Conservation (phyloP, 2,329 filamentous ascomycete genomes). For the Didymella lethalis region DNA sequence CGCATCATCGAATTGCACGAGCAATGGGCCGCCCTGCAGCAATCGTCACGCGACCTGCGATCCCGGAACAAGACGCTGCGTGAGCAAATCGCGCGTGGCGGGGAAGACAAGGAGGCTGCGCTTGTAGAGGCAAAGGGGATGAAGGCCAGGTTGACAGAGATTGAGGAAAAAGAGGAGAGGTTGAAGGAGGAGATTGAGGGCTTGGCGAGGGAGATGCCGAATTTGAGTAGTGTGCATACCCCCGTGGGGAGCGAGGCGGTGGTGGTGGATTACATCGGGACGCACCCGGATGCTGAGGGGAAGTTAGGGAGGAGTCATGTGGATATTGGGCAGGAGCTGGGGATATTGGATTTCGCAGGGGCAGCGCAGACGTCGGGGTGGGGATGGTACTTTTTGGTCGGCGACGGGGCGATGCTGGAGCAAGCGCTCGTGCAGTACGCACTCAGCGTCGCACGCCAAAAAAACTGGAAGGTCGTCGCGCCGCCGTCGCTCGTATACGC, state of each 20-base stretch:
- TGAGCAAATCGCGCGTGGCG: slow-evolving; percentile 58
- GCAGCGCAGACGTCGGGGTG: slow-evolving; percentile 86
- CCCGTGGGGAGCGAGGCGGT: slow-evolving; percentile 72
- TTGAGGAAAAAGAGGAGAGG: slow-evolving; percentile 69
- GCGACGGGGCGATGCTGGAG: slow-evolving; percentile 91
- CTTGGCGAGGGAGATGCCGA: slow-evolving; percentile 82
- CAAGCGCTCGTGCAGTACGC: slow-evolving; percentile 92
- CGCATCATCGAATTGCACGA: slow-evolving; percentile 61
- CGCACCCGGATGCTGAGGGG: slow-evolving; percentile 59
- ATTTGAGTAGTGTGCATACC: slow-evolving; percentile 79
- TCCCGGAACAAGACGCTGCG: slow-evolving; percentile 72
- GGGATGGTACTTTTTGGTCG: slow-evolving; percentile 98
- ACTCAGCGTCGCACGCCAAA: slow-evolving; percentile 72
- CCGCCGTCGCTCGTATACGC: slow-evolving; percentile 92
- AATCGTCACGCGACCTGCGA: slow-evolving; percentile 66
- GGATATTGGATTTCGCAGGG: slow-evolving; percentile 86
- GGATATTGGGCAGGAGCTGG: slow-evolving; percentile 84
- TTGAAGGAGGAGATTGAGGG: slow-evolving; percentile 72
- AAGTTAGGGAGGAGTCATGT: slow-evolving; percentile 74
- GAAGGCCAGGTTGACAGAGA: slow-evolving; percentile 67
- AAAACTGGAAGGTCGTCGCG: slow-evolving; percentile 81
- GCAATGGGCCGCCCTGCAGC: slow-evolving; percentile 61
- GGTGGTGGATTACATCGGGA: slow-evolving; percentile 81
- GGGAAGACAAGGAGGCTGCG: slow-evolving; percentile 59
- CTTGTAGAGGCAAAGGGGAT: slow-evolving; percentile 70